Percentiles rank a stretch among this genome's conserved stretches.
Conservation (phyloP, 1,284 basidiomycete genomes). For the Takashimella koratensis region DNA sequence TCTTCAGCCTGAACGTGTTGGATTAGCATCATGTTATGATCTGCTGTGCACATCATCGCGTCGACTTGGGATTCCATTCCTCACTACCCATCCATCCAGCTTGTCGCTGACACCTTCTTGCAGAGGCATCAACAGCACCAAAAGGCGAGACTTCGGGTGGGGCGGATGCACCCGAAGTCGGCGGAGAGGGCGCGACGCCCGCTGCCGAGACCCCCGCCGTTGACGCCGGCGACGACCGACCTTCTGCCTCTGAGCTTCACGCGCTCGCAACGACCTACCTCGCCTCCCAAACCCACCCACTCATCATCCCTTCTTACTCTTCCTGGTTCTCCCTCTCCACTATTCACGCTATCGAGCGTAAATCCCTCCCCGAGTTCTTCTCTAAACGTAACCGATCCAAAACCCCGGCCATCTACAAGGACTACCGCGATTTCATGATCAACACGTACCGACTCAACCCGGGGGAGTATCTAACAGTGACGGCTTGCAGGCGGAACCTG, state of each 20-base stretch:
- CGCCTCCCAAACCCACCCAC: constrained; percentile 92
- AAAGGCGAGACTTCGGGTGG: no score
- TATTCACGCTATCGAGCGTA: constrained; percentile 87
- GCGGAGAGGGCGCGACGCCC: constrained; percentile 10
- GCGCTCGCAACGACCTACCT: constrained; percentile 63
- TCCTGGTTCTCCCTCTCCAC: constrained; percentile 97
- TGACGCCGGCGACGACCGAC: constrained; percentile 25
- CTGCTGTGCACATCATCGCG: no score
- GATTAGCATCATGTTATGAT: no score
- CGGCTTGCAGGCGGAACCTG: constrained; percentile 90
- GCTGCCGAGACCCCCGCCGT: constrained; percentile 20
- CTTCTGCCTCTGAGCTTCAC: constrained; percentile 43
- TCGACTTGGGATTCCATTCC: no score
- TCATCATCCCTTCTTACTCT: constrained; percentile 95
- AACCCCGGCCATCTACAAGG: constrained; percentile 96
- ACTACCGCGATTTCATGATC: constrained; percentile 99
- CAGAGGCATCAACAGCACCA: constrained; percentile 24
- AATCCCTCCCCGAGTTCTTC: constrained; percentile 97
- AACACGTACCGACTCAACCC: constrained; percentile 96
- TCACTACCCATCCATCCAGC: no score
- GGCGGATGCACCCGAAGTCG: constrained; percentile 8
- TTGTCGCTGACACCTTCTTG: no score
- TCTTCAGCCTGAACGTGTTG: no score
- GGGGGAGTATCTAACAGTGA: constrained; percentile 94
- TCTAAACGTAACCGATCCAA: constrained; percentile 92